A percentile compares a stretch with the other conserved stretches of the same genome.
These are phyloP conservation scores for Neofusicoccum ribis DNA, from an alignment of 2,329 filamentous ascomycete genomes.

Conservation along the genomic window DNA sequence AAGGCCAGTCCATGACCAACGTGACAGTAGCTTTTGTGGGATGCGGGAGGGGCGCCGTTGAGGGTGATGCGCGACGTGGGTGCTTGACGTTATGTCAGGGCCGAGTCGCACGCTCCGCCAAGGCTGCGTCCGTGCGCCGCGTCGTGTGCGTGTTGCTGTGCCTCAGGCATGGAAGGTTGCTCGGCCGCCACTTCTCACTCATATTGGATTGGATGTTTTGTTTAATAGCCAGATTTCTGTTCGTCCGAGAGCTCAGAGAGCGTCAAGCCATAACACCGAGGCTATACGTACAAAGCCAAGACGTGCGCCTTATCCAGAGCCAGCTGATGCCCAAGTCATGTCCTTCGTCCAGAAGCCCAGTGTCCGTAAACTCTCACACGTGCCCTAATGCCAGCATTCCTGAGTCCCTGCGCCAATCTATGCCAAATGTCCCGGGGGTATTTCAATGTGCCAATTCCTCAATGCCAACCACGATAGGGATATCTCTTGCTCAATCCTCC, in stretches of 20 bases:
- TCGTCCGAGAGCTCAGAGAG: neutral
- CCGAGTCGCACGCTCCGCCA: neutral
- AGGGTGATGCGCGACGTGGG: conserved; percentile 3
- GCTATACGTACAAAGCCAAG: conserved; percentile 6
- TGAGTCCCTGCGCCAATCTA: conserved; percentile 8
- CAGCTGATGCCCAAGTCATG: conserved; percentile 14
- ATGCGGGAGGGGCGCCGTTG: conserved; percentile 8
- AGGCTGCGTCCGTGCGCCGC: neutral
- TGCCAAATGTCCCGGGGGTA: conserved; percentile 9
- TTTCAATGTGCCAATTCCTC: conserved; percentile 17
- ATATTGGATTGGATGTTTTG: too few relatives aligned
- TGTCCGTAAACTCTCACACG: conserved; percentile 2
- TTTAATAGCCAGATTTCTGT: too few relatives aligned
- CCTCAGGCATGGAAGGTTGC: neutral
- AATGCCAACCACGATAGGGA: conserved; percentile 11
- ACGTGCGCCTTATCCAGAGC: conserved; percentile 3
- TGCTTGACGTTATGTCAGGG: conserved; percentile 19
- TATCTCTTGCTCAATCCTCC: conserved; percentile 15
- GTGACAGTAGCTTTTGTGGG: neutral
- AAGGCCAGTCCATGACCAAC: conserved; percentile 21
- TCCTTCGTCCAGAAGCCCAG: conserved; percentile 5
- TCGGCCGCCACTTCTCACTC: too few relatives aligned
- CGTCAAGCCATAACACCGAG: neutral
- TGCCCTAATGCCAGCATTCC: conserved; percentile 3
- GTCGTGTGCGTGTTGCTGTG: neutral